Base-by-base conservation (phyloP, 2,329 filamentous ascomycete genomes). In the Xylariales sp. region DNA sequence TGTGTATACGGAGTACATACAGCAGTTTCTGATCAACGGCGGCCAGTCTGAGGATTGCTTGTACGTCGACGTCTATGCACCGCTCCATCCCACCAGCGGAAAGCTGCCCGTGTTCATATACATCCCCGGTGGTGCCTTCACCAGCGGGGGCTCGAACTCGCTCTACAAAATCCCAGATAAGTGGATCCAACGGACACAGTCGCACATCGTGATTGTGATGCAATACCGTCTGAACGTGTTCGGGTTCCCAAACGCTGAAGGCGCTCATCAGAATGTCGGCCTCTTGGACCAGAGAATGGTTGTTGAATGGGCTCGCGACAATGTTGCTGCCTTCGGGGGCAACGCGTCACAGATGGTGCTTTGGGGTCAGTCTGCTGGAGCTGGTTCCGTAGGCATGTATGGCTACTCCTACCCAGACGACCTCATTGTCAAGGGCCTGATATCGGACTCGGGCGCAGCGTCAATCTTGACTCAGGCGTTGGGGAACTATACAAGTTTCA, bases 401-500 rank as follows among this genome's bases (percentile, higher is more conserved):
- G 32, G 24, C 3, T 50, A 47, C 21, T 40, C 43, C 5, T 45
- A 46, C n/a, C 37, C 31, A 5, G 20, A 41, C n/a, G 43, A 55
- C 36, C 60, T 57, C 14, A 59, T 60, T 12, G 63, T 64, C 31
- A 63, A 60, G 43, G 62, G 57, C 29, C 59, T 59, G 48, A 63
- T 54, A 46, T 54, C 55, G 16, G 47, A 50, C 27, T 51, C 51
- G 19, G 62, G 62, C 41, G 63, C 53, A 49, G 55, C 55, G 25
- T 64, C 60, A 9, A 65, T 63, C 31, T 56, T 62, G 18, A 60
- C 56, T 5, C 57, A 66, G 45, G 64, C 64, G 10, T 31, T 20
- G 15, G 38, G 38, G 11, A 48, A 57, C 24, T 48, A 50, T 24
- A 36, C 42, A 12, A 52, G 49, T 35, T 59, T 59, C 46, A 52